Evolutionary conservation across 208 protist species (phyloP), one percentile per base, ranked within the genome.

Genomic region (Trypanosomatidae sp.): DNA sequence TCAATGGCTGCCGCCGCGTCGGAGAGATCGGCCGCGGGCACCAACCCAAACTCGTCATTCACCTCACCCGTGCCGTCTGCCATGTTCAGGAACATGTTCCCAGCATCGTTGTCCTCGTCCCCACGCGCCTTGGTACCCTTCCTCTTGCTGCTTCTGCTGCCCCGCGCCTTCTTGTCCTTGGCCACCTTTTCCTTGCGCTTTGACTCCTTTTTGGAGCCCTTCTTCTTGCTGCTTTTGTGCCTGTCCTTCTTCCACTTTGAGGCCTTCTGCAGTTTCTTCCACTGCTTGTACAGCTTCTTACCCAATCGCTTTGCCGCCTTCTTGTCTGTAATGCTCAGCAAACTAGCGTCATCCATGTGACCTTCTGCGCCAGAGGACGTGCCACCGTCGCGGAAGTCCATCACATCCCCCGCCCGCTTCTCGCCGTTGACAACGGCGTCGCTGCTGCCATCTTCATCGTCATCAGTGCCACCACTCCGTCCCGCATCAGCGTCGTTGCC

Each of bases 221-320:
- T 58, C n/a, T 65, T 69, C 59, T 77, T 80, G 19, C 69, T 65
- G 30, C 69, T 69, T 30, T 77, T 82, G 44, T 71, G 67, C 56
- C 71, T 80, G 15, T 71, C 46, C n/a, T 72, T 64, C 50, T 71
- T 77, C n/a, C 10, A 60, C 67, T 76, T 80, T 10, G 68, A 53
- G 39, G 68, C 1, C 59, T 81, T 80, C 36, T 72, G 78, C 59
- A 92, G 71, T 71, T 88, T 88, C 68, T 95, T 95, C 90, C 90
- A 95, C 28, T 86, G 87, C 71, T 90, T 92, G 73, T 95, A 94
- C 43, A 85, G 52, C 39, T 50, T 69, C 44, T 80, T 79, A 9
- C 85, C 83, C 49, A 94, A 73, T 49, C 69, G 72, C 79, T 91
- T 91, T 30, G 70, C 89, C 62, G 83, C 81, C 62, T 77, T 83